These are phyloP conservation scores for Colletotrichum sp. DNA, from an alignment of 2,329 filamentous ascomycete species.

Conservation along the genomic window DNA sequence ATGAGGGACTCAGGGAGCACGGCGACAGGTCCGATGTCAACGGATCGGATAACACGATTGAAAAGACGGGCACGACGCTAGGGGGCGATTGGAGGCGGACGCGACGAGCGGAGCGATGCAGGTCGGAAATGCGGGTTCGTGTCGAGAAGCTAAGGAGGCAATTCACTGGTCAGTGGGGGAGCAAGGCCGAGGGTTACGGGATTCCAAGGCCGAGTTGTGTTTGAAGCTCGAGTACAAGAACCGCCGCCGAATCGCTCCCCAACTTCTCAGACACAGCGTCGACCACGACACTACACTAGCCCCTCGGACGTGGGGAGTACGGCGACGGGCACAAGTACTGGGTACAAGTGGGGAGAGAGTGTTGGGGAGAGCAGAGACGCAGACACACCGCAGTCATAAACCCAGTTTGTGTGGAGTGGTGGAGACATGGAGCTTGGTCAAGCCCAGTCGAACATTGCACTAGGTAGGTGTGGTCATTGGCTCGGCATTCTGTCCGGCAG, in stretches of 20 bases:
- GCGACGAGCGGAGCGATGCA: background rate
- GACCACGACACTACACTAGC: background rate
- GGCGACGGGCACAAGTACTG: background rate
- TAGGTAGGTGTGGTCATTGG: background rate
- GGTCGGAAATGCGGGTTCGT: slow-evolving; percentile 14
- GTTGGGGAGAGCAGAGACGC: background rate
- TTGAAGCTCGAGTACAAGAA: background rate
- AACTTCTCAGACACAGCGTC: background rate
- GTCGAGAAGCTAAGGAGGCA: background rate
- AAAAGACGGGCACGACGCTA: background rate
- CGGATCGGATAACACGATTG: slow-evolving; percentile 3
- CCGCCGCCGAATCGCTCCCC: background rate
- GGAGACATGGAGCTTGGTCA: background rate
- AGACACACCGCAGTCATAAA: background rate
- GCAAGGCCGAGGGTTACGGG: background rate
- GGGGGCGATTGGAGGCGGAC: background rate
- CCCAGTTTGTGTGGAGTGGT: background rate
- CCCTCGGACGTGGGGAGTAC: background rate
- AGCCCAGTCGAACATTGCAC: background rate
- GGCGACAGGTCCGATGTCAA: slow-evolving; percentile 3
- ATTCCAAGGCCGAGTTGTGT: background rate
- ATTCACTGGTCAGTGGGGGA: background rate
- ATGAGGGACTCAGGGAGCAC: background rate
- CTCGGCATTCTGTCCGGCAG: slow-evolving; percentile 15
- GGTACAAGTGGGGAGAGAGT: background rate